phyloP scores from a whole-genome alignment of 176 grass and related monocot species.

The Cenchrus fungigraminus region DNA sequence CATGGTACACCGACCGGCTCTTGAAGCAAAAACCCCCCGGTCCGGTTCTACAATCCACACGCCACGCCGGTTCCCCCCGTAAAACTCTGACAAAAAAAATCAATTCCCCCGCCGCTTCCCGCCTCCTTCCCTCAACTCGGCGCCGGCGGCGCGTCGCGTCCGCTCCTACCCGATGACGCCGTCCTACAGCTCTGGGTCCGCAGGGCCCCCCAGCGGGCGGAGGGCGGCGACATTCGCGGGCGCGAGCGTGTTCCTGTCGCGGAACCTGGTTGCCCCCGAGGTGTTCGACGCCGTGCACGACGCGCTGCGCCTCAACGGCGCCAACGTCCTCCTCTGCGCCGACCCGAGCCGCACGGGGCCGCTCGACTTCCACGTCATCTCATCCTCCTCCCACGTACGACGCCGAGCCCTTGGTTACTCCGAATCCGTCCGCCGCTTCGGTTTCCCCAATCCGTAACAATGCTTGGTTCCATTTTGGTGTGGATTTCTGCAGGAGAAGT shows the following conservation, averaged over 20 bases:
- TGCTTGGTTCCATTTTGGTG: constrained; percentile 7
- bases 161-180: constrained; percentile 39
- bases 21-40: too few relatives aligned
- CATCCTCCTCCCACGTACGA: constrained; percentile 80
- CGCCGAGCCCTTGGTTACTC: not conserved
- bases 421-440: not conserved
- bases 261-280: constrained; percentile 84
- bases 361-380: constrained; percentile 84
- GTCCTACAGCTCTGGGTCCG: not conserved
- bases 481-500: constrained; percentile 70
- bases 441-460: constrained; percentile 32
- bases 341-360: constrained; percentile 59
- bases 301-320: constrained; percentile 91
- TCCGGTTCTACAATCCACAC: too few relatives aligned
- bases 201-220: constrained; percentile 31
- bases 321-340: constrained; percentile 70
- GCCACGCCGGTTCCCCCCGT: too few relatives aligned
- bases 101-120: constrained; percentile 22
- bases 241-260: constrained; percentile 82
- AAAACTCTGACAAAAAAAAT: not conserved
- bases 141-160: not conserved
- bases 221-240: constrained; percentile 71
- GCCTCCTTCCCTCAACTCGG: constrained; percentile 16
- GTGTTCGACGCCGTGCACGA: constrained; percentile 86
- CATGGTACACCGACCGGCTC: too few relatives aligned